A percentile compares a stretch with the other conserved stretches of the same genome.
Conservation (phyloP, 129 eudicot genomes). For the Lactuca sativa region DNA sequence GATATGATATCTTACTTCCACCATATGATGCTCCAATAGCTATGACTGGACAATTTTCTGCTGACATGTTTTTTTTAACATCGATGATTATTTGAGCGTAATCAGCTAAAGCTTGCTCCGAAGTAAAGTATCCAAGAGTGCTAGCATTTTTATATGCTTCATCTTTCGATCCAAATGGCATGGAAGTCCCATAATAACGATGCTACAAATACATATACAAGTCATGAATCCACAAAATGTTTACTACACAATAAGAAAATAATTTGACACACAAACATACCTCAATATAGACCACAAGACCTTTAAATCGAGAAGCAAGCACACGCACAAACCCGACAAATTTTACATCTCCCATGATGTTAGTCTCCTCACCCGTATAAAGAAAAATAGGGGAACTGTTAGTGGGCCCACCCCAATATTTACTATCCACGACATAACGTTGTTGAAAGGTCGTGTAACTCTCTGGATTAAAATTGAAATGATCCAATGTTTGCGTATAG, state of each 20-base stretch:
- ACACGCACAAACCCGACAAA: not conserved
- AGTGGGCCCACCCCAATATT: constrained; percentile 28
- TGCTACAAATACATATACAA: constrained; percentile 8
- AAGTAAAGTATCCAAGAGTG: constrained; percentile 35
- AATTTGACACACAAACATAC: not conserved
- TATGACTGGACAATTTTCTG: constrained; percentile 43
- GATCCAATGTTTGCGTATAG: constrained; percentile 38
- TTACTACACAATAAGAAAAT: not conserved
- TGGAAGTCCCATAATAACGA: constrained; percentile 41
- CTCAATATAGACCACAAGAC: constrained; percentile 33
- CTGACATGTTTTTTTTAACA: constrained; percentile 31
- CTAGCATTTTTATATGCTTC: constrained; percentile 29
- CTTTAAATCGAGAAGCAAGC: constrained; percentile 30
- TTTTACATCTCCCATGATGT: constrained; percentile 4
- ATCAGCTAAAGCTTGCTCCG: constrained; percentile 41
- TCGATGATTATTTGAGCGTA: constrained; percentile 39
- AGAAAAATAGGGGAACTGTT: constrained; percentile 29
- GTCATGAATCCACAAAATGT: not conserved
- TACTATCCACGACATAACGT: constrained; percentile 22
- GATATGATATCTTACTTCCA: constrained; percentile 33
- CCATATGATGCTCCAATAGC: constrained; percentile 46
- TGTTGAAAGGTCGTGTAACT: constrained; percentile 34
- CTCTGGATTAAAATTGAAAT: constrained; percentile 29
- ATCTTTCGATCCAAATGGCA: constrained; percentile 33
- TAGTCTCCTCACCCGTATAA: constrained; percentile 18